Conservation (phyloP, 23 red algal genomes). For the Rhodosorus marinus region DNA sequence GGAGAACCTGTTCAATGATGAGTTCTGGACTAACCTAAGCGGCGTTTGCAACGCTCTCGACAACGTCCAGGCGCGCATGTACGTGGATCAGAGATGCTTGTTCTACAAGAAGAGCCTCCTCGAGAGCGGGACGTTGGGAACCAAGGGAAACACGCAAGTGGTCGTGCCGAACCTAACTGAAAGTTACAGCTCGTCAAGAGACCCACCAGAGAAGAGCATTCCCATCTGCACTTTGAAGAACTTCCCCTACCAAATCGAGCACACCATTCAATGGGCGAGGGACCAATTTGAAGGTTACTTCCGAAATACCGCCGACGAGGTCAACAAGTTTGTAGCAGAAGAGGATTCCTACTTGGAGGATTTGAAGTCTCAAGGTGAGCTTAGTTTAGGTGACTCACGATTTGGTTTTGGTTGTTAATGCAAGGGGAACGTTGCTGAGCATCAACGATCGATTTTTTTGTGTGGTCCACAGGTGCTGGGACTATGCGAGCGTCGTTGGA, state of each 20-base stretch:
- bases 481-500: slow-evolving; percentile 65
- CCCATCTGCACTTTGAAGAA: slow-evolving; percentile 99
- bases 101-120: slow-evolving; percentile 91
- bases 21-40: slow-evolving; percentile 81
- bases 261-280: slow-evolving; percentile 97
- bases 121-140: slow-evolving; percentile 91
- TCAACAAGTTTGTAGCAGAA: slow-evolving; percentile 43
- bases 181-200: slow-evolving; percentile 70
- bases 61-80: slow-evolving; percentile 92
- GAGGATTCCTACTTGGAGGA: slow-evolving; percentile 55
- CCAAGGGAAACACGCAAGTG: slow-evolving; percentile 96
- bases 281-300: slow-evolving; percentile 92
- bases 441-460: too few species aligned
- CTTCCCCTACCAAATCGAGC: slow-evolving; percentile 98
- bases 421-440: too few species aligned
- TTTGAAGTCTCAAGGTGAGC: slow-evolving; percentile 56
- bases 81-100: slow-evolving; percentile 91
- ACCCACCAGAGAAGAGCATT: slow-evolving; percentile 96
- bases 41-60: slow-evolving; percentile 96
- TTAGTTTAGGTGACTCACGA: too few species aligned
- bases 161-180: slow-evolving; percentile 86
- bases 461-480: too few species aligned
- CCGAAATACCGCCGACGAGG: slow-evolving; percentile 48
- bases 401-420: not conserved
- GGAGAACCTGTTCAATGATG: slow-evolving; percentile 76